A percentile compares a stretch with the other conserved stretches of the same genome.
Conservation (phyloP, 192 early-diverging fungal species). For the Podila horticola region DNA sequence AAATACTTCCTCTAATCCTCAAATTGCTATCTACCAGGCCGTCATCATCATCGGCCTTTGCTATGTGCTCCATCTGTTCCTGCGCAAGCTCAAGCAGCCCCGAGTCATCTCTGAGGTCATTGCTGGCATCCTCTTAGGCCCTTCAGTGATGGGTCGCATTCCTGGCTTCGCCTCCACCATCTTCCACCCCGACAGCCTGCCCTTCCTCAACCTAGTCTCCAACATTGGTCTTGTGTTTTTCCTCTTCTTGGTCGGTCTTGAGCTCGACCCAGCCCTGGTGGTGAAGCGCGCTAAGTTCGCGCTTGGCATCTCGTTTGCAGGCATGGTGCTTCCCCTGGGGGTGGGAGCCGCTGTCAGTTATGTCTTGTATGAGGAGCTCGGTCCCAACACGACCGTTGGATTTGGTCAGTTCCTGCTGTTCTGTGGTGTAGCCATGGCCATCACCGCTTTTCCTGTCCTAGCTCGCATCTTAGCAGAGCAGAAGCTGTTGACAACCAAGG, state of each 20-base stretch:
- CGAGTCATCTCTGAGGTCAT: constrained; percentile 92
- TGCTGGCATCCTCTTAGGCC: constrained; percentile 90
- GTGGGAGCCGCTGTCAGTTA: constrained; percentile 80
- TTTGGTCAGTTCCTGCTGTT: constrained; percentile 87
- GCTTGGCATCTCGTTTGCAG: constrained; percentile 76
- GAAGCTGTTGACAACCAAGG: constrained; percentile 81
- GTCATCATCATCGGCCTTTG: constrained; percentile 78
- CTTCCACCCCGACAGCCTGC: constrained; percentile 77
- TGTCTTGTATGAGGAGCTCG: constrained; percentile 70
- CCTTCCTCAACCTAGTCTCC: constrained; percentile 80
- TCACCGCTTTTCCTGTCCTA: constrained; percentile 95
- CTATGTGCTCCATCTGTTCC: constrained; percentile 69
- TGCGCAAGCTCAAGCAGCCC: constrained; percentile 80
- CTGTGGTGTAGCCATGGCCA: constrained; percentile 90
- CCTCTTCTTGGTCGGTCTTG: constrained; percentile 88
- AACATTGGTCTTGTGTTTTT: constrained; percentile 91
- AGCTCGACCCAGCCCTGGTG: constrained; percentile 77
- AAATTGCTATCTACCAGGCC: constrained; percentile 21
- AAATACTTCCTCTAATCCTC: not conserved
- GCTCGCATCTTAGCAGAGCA: constrained; percentile 93
- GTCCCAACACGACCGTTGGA: constrained; percentile 48
- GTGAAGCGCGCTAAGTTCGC: constrained; percentile 62
- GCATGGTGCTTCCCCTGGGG: constrained; percentile 86
- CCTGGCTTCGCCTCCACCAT: constrained; percentile 72
- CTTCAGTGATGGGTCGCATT: constrained; percentile 83